phyloP scores from a whole-genome alignment of 768 basidiomycete species.

The Hemileccinum rubropunctum region DNA sequence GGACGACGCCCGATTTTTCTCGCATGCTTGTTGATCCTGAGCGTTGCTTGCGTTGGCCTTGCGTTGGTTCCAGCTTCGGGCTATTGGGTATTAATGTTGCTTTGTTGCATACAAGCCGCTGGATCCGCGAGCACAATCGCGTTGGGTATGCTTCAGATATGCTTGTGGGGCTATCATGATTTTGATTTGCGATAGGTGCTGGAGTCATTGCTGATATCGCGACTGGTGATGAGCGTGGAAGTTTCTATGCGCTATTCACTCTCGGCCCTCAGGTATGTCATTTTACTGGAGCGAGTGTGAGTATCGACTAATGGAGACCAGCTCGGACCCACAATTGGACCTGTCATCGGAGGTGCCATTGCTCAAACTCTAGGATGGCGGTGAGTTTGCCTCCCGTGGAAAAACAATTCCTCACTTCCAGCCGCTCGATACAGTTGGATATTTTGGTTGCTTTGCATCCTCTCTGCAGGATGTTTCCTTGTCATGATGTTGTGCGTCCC shows the following conservation, averaged over 20 bases:
- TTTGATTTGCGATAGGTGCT: slow-evolving; percentile 42
- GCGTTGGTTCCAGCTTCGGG: slow-evolving; percentile 53
- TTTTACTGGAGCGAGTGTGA: neutral
- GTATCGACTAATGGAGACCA: slow-evolving; percentile 15
- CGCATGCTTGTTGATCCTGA: slow-evolving; percentile 59
- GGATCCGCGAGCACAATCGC: slow-evolving; percentile 81
- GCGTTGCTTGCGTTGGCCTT: slow-evolving; percentile 62
- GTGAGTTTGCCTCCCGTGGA: slow-evolving; percentile 28
- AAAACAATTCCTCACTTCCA: neutral
- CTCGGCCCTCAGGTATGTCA: slow-evolving; percentile 58
- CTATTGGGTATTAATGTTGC: slow-evolving; percentile 77
- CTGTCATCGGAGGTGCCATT: slow-evolving; percentile 52
- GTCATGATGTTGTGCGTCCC: slow-evolving; percentile 11
- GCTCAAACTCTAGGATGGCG: slow-evolving; percentile 63
- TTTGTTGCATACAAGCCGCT: slow-evolving; percentile 77
- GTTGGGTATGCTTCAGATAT: slow-evolving; percentile 43
- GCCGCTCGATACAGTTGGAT: slow-evolving; percentile 13
- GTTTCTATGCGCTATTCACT: slow-evolving; percentile 66
- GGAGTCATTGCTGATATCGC: slow-evolving; percentile 82
- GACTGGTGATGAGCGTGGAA: slow-evolving; percentile 67
- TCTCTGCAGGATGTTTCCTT: slow-evolving; percentile 14
- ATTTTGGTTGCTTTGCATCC: slow-evolving; percentile 22
- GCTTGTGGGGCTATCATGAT: neutral
- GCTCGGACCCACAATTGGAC: slow-evolving; percentile 55
- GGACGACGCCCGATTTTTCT: slow-evolving; percentile 67